Evolutionary conservation across 306 rosid genomes (phyloP).

Genomic region (Trifolium pratense): DNA sequence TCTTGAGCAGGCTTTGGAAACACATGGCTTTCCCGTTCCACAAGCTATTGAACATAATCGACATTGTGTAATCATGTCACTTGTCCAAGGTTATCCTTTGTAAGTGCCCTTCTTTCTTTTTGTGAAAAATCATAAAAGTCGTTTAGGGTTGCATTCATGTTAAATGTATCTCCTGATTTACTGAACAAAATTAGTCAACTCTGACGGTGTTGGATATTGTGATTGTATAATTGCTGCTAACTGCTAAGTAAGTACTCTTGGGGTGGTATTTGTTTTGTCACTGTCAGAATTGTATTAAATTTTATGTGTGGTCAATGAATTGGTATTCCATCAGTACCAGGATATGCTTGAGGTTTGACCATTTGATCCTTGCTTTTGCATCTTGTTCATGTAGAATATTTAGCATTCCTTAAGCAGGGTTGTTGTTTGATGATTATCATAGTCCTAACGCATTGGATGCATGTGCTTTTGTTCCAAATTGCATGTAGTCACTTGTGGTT

Average conservation of each 20-base stretch:
- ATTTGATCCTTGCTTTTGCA: not conserved
- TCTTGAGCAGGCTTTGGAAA: conserved; percentile 77
- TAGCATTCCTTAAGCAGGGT: conserved; percentile 2
- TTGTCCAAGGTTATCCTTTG: conserved; percentile 89
- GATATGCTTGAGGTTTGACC: not conserved
- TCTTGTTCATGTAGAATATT: not conserved
- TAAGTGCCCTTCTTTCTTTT: conserved; percentile 52
- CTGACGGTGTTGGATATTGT: not conserved
- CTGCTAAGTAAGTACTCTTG: conserved; percentile 18
- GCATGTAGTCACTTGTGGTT: conserved; percentile 1
- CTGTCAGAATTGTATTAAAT: not conserved
- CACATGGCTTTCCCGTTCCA: conserved; percentile 88
- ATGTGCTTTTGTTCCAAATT: conserved; percentile 18
- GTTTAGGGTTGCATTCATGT: not conserved
- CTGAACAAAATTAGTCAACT: not conserved
- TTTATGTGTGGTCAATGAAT: not conserved
- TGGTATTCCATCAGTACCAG: not conserved
- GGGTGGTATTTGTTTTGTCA: not conserved
- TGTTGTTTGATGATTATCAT: not conserved
- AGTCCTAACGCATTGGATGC: not conserved
- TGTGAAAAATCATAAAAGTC: conserved; percentile 19
- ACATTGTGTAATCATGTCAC: conserved; percentile 93
- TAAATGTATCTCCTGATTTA: not conserved
- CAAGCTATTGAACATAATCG: conserved; percentile 79
- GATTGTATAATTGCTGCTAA: conserved; percentile 4